Evolutionary conservation across 768 basidiomycete genomes (phyloP), one percentile per base, ranked within the genome.

Genomic region (Macrolepiota albuminosa): DNA sequence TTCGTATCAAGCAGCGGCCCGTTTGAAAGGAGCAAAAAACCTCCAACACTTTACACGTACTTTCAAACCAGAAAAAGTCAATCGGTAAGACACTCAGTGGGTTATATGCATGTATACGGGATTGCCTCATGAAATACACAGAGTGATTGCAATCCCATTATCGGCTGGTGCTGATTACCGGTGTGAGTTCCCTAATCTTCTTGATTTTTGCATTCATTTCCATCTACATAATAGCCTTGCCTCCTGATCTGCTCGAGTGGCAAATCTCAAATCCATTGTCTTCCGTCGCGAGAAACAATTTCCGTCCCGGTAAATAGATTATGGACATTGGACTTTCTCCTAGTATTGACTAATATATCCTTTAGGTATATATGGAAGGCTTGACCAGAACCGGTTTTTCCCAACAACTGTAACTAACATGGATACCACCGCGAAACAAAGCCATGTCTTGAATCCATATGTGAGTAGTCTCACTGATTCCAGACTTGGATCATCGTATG

Each of bases 321-420:
- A 34, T 33, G 3, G 21, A 42, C 6, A 58, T 9, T 46, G 47
- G 26, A 11, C 3, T 2, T 18, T 45, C 55, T 13, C 42, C 10
- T 54, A 16, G 33, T 46, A 34, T n/a, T 39, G 48, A 42, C 48
- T 59, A 11, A 61, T 16, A 10, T 21, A 42, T 47, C 46, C 4
- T 45, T 11, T 8, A 74, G 76, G 84, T 72, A 76, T 65, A 56
- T 86, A 77, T 61, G 86, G 84, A 6, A 82, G 91, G 8, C 73
- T 91, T 14, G 81, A 86, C 61, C 69, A 72, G 54, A 68, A 82
- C 24, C 66, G 67, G 8, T 84, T 79, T 66, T 93, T 93, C 66
- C 81, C 81, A 43, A 91, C 91, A 0, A 91, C 86, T 0, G 86
- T 91, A 14, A 90, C 89, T 0, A 91, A 93, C 59, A 78, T 93